These are phyloP conservation scores for Strobilomyces echinocephalus DNA, from an alignment of 768 basidiomycete species.

Conservation along the genomic window DNA sequence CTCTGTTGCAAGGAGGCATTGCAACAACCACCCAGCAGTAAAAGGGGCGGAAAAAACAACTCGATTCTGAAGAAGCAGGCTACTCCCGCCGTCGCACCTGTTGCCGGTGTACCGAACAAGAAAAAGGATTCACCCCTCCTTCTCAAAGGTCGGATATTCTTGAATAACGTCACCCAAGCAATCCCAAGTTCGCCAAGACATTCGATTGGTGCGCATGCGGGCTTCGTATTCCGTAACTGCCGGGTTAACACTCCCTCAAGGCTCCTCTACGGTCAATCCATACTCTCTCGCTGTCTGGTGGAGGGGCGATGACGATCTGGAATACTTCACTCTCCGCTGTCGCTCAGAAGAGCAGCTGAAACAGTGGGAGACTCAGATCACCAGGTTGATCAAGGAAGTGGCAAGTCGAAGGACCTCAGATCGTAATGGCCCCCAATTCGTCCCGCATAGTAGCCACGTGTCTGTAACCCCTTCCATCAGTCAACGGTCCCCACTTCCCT, in stretches of 20 bases:
- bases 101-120: conserved; percentile 51
- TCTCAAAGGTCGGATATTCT: conserved; percentile 93
- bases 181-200: conserved; percentile 54
- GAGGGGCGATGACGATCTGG: conserved; percentile 90
- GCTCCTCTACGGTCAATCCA: conserved; percentile 47
- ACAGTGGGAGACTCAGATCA: conserved; percentile 90
- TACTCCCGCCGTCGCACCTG: conserved; percentile 43
- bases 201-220: conserved; percentile 51
- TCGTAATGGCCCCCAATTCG: conserved; percentile 52
- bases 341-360: conserved; percentile 87
- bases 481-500: conserved; percentile 34
- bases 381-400: conserved; percentile 76
- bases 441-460: conserved; percentile 39
- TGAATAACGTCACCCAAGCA: conserved; percentile 91
- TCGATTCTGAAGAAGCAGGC: conserved; percentile 85
- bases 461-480: conserved; percentile 33
- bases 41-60: conserved; percentile 77
- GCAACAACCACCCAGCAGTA: conserved; percentile 51
- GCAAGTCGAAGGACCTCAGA: conserved; percentile 68
- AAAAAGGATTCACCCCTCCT: conserved; percentile 78
- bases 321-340: conserved; percentile 92
- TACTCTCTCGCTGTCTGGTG: conserved; percentile 89
- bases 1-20: conserved; percentile 94
- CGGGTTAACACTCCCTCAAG: conserved; percentile 26
- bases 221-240: conserved; percentile 1